phyloP scores from a whole-genome alignment of 371 early-diverging fungal genomes.

The Circinella minor region DNA sequence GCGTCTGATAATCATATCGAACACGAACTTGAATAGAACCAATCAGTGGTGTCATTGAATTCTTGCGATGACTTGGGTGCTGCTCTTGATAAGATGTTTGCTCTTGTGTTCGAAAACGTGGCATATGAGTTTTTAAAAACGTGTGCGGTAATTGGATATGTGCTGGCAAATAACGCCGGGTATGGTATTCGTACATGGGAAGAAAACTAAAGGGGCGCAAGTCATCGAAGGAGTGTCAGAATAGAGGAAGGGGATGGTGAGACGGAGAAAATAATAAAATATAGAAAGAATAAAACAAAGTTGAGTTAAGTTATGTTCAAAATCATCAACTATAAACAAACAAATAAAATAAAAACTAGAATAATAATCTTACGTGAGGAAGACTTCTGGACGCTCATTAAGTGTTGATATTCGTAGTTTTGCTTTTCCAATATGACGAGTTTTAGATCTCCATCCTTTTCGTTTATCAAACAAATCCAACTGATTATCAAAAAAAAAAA shows the following conservation, averaged over 20 bases:
- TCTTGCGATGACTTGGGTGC: constrained; percentile 47
- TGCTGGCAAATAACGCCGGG: constrained; percentile 45
- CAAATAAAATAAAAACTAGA: too few relatives aligned
- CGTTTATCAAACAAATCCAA: constrained; percentile 50
- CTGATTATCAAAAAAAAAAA: constrained; percentile 16
- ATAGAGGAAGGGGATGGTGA: not conserved
- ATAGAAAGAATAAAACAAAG: not conserved
- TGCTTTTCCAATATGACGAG: constrained; percentile 47
- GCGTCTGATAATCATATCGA: constrained; percentile 45
- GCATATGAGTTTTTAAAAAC: constrained; percentile 51
- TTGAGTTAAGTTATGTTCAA: too few relatives aligned
- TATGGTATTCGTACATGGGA: constrained; percentile 58
- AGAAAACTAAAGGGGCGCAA: constrained; percentile 32
- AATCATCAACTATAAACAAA: too few relatives aligned
- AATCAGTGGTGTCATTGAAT: constrained; percentile 50
- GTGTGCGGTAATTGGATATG: constrained; percentile 53
- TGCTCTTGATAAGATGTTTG: constrained; percentile 24
- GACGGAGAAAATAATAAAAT: too few relatives aligned
- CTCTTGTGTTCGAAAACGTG: constrained; percentile 33
- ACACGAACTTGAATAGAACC: constrained; percentile 53
- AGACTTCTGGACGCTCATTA: constrained; percentile 43
- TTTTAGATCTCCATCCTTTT: constrained; percentile 41
- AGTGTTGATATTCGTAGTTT: constrained; percentile 45
- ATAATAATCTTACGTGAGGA: constrained; percentile 43
- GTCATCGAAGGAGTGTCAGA: too few relatives aligned